Evolutionary conservation across 768 basidiomycete species (phyloP), one percentile per base, ranked within the genome.

Genomic region (Lactifluus echinatus): DNA sequence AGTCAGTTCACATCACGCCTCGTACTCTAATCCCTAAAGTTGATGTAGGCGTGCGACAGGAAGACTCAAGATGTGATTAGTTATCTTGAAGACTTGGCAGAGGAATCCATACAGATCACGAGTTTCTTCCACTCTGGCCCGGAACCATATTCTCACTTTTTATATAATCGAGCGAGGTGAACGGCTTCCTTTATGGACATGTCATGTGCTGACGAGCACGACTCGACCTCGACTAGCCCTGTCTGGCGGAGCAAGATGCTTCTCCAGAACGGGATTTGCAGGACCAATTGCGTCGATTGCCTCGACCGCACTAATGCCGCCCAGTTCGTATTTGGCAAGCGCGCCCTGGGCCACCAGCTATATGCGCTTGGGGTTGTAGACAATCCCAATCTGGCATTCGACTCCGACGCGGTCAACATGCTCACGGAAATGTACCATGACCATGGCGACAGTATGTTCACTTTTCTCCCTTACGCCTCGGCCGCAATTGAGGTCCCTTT

Each of bases 351-450:
- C 0, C 93, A 97, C 69, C 96, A 99, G 68, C 76, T 99, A 8
- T 91, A 95, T 68, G 94, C 93, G 0, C 81, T 99, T 3, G 96
- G 96, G 0, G 78, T 98, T 15, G 84, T 96, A 8, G 83, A 86
- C 19, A 83, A 75, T 56, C 93, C 95, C 0, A 84, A 92, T 65
- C 74, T 99, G 36, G 80, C 84, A 0, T 95, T 95, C 66, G 93
- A 95, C 65, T 92, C 89, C 10, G 94, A 95, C 69, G 93, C 92
- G 1, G 89, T 94, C 39, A 93, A 94, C 68, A 93, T 98, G 82
- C 67, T 99, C 63, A 98, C 93, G 3, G 93, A 96, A 72, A 97
- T 99, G 93, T 97, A 94, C 69, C 93, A 95, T 67, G 93, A 96
- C 69, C 93, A 96, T 63, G 93, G 93, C 1, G 93, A 96, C 67